phyloP scores from a whole-genome alignment of 2,329 filamentous ascomycete species.

The Spiromastix sp. region DNA sequence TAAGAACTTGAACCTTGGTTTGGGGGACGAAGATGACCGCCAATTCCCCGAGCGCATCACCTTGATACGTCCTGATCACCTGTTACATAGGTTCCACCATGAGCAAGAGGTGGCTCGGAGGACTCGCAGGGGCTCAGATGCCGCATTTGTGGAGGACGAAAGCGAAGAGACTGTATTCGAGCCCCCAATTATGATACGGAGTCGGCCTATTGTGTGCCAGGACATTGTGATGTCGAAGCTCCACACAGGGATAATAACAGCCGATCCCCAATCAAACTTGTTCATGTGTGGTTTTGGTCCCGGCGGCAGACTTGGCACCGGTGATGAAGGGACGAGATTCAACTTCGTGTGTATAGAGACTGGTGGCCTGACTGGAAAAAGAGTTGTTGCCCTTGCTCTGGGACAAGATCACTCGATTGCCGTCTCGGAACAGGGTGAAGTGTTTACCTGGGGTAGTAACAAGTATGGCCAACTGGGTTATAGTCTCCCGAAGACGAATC shows the following conservation, averaged over 20 bases:
- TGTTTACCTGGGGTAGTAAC: slow-evolving; percentile 93
- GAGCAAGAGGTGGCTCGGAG: slow-evolving; percentile 46
- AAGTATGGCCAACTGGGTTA: slow-evolving; percentile 80
- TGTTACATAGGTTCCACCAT: slow-evolving; percentile 62
- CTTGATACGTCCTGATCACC: slow-evolving; percentile 64
- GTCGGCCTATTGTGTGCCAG: slow-evolving; percentile 62
- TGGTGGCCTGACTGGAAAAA: slow-evolving; percentile 61
- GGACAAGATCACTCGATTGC: slow-evolving; percentile 89
- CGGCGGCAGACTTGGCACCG: slow-evolving; percentile 78
- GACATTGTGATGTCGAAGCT: slow-evolving; percentile 84
- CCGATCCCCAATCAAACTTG: slow-evolving; percentile 78
- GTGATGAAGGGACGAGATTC: slow-evolving; percentile 83
- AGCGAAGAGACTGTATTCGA: slow-evolving; percentile 37
- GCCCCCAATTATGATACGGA: slow-evolving; percentile 63
- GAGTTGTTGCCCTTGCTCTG: slow-evolving; percentile 65
- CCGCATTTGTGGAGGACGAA: slow-evolving; percentile 8
- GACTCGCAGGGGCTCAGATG: slow-evolving; percentile 16
- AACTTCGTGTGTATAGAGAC: slow-evolving; percentile 73
- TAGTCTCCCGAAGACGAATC: slow-evolving; percentile 50
- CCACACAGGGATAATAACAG: slow-evolving; percentile 79
- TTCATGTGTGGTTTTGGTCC: slow-evolving; percentile 89
- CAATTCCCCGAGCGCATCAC: slow-evolving; percentile 81
- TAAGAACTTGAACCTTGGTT: slow-evolving; percentile 82
- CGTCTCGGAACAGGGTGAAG: slow-evolving; percentile 72
- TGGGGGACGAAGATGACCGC: slow-evolving; percentile 91